Percentiles rank a stretch among this genome's conserved stretches.
Evolutionary conservation across 139 green algal species (phyloP).

Genomic region (Asterochloris erici): DNA sequence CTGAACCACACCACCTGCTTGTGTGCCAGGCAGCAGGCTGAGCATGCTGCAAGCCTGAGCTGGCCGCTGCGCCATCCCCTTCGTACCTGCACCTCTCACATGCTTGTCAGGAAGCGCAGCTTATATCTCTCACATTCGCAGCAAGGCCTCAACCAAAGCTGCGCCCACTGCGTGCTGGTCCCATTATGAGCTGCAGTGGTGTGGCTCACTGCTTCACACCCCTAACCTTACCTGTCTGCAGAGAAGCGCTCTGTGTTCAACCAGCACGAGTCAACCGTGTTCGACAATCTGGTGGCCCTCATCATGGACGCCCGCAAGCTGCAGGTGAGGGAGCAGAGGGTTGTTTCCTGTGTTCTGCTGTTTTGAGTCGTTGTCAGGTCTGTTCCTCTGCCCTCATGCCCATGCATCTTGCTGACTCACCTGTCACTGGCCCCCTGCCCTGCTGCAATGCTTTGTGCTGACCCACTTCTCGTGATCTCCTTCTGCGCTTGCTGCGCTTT

Average conservation of each 20-base stretch:
- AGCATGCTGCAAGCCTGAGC: not conserved
- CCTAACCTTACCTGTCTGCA: not conserved
- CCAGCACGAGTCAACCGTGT: slow-evolving; percentile 2
- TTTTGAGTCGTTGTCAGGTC: too few relatives aligned
- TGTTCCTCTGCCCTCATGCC: too few relatives aligned
- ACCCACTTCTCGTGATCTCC: too few relatives aligned
- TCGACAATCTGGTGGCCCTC: slow-evolving; percentile 3
- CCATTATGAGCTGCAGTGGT: not conserved
- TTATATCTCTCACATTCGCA: not conserved
- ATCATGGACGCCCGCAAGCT: not conserved
- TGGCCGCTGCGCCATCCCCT: not conserved
- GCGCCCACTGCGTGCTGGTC: not conserved
- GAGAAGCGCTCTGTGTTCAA: slow-evolving; percentile 9
- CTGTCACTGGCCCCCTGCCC: too few relatives aligned
- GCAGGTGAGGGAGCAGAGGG: too few relatives aligned
- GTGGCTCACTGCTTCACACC: not conserved
- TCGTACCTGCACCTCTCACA: not conserved
- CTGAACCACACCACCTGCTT: too few relatives aligned
- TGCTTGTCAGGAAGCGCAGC: not conserved
- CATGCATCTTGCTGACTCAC: too few relatives aligned
- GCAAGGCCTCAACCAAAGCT: not conserved
- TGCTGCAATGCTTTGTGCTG: too few relatives aligned
- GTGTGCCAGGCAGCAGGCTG: too few relatives aligned
- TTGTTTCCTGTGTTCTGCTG: too few relatives aligned
- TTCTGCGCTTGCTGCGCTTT: too few relatives aligned